A percentile compares a stretch with the other conserved stretches of the same genome.
Evolutionary conservation across 2,329 filamentous ascomycete species (phyloP).

Genomic region (Chaetomiaceae sp.): DNA sequence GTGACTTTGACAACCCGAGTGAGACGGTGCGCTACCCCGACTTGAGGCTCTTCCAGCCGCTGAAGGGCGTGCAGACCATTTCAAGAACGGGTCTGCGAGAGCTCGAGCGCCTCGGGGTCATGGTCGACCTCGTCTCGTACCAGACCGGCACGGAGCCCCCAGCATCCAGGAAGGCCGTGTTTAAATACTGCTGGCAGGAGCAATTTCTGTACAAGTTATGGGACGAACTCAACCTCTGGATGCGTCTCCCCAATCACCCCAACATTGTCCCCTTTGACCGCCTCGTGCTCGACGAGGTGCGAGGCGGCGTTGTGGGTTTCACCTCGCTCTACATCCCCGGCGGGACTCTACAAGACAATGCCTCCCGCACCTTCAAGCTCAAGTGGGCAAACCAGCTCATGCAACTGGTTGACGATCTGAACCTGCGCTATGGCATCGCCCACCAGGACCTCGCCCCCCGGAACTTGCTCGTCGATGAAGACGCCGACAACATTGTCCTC

Average conservation of each 20-base stretch:
- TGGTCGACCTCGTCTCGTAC: too few relatives aligned
- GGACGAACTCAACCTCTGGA: too few relatives aligned
- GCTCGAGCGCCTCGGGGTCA: too few relatives aligned
- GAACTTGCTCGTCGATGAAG: conserved; percentile 35
- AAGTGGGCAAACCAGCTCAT: conserved; percentile 36
- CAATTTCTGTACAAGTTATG: too few relatives aligned
- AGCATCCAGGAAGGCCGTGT: too few relatives aligned
- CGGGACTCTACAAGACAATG: background rate
- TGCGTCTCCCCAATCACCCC: background rate
- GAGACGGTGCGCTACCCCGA: too few relatives aligned
- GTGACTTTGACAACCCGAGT: too few relatives aligned
- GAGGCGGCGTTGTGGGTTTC: background rate
- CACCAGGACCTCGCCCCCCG: conserved; percentile 37
- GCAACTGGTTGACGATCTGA: conserved; percentile 35
- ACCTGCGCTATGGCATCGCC: conserved; percentile 33
- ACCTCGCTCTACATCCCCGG: background rate
- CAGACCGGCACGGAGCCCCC: too few relatives aligned
- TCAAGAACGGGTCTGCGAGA: too few relatives aligned
- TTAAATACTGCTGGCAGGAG: too few relatives aligned
- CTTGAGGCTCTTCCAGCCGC: too few relatives aligned
- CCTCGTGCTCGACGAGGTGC: background rate
- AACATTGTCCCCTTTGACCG: background rate
- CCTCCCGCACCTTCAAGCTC: conserved; percentile 30
- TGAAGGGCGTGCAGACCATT: too few relatives aligned
- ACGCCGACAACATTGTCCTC: conserved; percentile 31